Evolutionary conservation across 495 filamentous ascomycete species (phyloP).

Genomic region (Letharia lupina): DNA sequence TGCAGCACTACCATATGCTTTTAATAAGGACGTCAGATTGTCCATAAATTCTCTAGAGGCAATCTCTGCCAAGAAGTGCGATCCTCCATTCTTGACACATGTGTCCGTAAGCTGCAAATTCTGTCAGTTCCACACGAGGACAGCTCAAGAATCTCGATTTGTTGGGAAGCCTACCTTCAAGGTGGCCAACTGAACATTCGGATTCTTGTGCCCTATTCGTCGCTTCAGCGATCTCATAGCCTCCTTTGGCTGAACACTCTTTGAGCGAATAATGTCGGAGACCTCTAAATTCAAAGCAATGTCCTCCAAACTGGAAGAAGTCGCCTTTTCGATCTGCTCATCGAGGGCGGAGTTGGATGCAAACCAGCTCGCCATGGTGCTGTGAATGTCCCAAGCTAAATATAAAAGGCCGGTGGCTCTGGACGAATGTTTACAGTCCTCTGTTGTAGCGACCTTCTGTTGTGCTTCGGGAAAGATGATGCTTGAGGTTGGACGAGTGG

Average conservation of each 20-base stretch:
- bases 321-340: slow-evolving; percentile 92
- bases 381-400: not conserved
- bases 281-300: slow-evolving; percentile 96
- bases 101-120: slow-evolving; percentile 74
- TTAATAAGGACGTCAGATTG: slow-evolving; percentile 82
- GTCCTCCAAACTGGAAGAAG: slow-evolving; percentile 91
- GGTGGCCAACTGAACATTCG: slow-evolving; percentile 88
- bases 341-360: slow-evolving; percentile 81
- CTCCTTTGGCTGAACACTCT: slow-evolving; percentile 92
- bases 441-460: not conserved
- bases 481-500: not conserved
- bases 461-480: not conserved
- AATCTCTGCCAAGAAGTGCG: slow-evolving; percentile 92
- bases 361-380: slow-evolving; percentile 86
- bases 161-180: slow-evolving; percentile 56
- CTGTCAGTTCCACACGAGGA: slow-evolving; percentile 7
- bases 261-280: slow-evolving; percentile 90
- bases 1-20: slow-evolving; percentile 63
- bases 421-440: not conserved
- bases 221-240: slow-evolving; percentile 93
- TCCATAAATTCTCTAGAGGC: slow-evolving; percentile 98
- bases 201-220: slow-evolving; percentile 91
- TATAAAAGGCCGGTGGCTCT: not conserved
- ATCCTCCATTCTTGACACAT: slow-evolving; percentile 95
- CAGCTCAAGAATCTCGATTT: not conserved